Evolutionary conservation across 2,329 filamentous ascomycete genomes (phyloP), one percentile per base, ranked within the genome.

Genomic region (Xylariaceae sp.): DNA sequence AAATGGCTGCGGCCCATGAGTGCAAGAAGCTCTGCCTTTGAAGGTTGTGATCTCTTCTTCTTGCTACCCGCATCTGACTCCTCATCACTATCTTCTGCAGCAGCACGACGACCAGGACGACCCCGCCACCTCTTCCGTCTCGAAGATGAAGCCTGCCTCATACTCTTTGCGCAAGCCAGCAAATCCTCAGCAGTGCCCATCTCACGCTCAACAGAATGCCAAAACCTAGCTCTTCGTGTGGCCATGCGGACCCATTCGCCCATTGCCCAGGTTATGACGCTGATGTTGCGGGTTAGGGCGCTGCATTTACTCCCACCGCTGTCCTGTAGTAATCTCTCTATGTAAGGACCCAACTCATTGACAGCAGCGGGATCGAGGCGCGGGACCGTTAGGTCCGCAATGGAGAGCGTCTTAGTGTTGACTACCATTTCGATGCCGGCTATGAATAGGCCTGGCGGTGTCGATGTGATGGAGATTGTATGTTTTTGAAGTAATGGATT

Each of bases 241-340:
- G 82, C 79, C 2, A 83, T 63, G 3, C 82, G 77, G 49, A 82
- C 74, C 79, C 85, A 88, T 40, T 85, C 80, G 11, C 75, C 75
- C 72, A 88, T 80, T 0, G 82, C 83, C 82, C 83, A 88, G 4
- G 75, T 74, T 0, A 84, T 57, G 5, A 82, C 72, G 17, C 74
- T 74, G 1, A 86, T 63, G 49, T 88, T 85, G 27, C 71, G 70
- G 6, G 70, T 67, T 50, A 79, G 65, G 0, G 70, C 70, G n/a
- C 71, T 71, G 25, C 65, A 67, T 61, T 60, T 56, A 65, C 48
- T 55, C 57, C 49, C 55, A n/a, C n/a, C n/a, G n/a, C n/a, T n/a
- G n/a, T n/a, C n/a, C 66, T 48, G 53, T 1, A 67, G 47, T 8
- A 80, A 56, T 39, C 63, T 67, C 1, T 73, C 64, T 3, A 81